These are phyloP conservation scores for Chalaropsis thielavioides DNA, from an alignment of 2,329 filamentous ascomycete genomes.

Conservation along the genomic window DNA sequence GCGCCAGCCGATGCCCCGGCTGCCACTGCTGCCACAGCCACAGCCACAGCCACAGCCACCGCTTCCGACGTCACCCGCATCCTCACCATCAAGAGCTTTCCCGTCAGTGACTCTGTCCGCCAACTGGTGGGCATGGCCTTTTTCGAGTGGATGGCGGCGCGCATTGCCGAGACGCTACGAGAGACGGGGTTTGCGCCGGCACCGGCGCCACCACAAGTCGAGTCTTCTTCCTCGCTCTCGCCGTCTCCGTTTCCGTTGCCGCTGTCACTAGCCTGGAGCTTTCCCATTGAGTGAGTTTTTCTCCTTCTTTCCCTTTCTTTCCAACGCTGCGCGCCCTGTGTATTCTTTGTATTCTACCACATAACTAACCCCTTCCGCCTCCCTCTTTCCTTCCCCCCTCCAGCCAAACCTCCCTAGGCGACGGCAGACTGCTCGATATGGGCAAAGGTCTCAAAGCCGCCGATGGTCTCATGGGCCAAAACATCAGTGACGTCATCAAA, in stretches of 20 bases:
- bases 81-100: slow-evolving; percentile 37
- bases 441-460: slow-evolving; percentile 51
- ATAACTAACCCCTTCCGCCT: background rate
- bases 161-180: slow-evolving; percentile 42
- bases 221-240: background rate
- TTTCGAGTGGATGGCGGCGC: slow-evolving; percentile 54
- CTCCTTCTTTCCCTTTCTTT: background rate
- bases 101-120: slow-evolving; percentile 42
- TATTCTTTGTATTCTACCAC: background rate
- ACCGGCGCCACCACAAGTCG: background rate
- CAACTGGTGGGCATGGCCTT: slow-evolving; percentile 43
- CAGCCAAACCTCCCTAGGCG: slow-evolving; percentile 49
- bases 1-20: too few relatives aligned
- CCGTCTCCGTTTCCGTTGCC: slow-evolving; percentile 30
- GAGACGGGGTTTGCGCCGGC: background rate
- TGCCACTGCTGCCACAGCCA: too few relatives aligned
- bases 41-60: too few relatives aligned
- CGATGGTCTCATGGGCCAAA: slow-evolving; percentile 41
- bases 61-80: slow-evolving; percentile 3
- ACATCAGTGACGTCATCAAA: slow-evolving; percentile 45
- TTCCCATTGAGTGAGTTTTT: slow-evolving; percentile 48
- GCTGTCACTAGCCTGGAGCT: slow-evolving; percentile 53
- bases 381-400: slow-evolving; percentile 20
- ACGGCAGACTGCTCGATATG: slow-evolving; percentile 46
- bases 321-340: background rate